Evolutionary conservation across 805 yeast species (phyloP).

Genomic region (Myxozyma vanderwaltii): DNA sequence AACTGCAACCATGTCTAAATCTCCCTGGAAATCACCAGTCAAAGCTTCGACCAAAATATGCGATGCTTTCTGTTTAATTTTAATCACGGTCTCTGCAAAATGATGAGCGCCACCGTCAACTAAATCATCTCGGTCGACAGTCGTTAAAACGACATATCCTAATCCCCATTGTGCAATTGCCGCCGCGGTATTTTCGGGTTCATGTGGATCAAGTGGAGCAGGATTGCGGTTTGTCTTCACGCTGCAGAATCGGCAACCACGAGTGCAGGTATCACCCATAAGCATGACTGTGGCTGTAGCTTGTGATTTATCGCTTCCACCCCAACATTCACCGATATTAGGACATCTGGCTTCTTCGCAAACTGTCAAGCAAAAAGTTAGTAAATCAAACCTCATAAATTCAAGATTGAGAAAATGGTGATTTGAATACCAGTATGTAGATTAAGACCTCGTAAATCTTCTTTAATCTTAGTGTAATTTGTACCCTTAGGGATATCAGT

Average conservation of each 20-base stretch:
- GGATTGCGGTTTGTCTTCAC: slow-evolving; percentile 92
- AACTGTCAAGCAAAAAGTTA: slow-evolving; percentile 47
- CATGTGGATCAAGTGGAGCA: slow-evolving; percentile 87
- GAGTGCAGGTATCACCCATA: slow-evolving; percentile 96
- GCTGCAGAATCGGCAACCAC: slow-evolving; percentile 98
- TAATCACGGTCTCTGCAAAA: slow-evolving; percentile 80
- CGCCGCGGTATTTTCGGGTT: slow-evolving; percentile 97
- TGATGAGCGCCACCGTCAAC: slow-evolving; percentile 92
- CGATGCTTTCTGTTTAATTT: slow-evolving; percentile 85
- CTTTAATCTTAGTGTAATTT: slow-evolving; percentile 74
- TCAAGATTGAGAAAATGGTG: background rate
- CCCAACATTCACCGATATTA: slow-evolving; percentile 99
- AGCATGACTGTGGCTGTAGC: slow-evolving; percentile 98
- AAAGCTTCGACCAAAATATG: slow-evolving; percentile 90
- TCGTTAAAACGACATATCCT: slow-evolving; percentile 95
- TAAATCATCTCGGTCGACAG: slow-evolving; percentile 96
- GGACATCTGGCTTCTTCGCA: slow-evolving; percentile 99
- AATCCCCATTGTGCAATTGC: slow-evolving; percentile 97
- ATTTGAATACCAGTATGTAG: slow-evolving; percentile 63
- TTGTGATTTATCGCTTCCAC: slow-evolving; percentile 83
- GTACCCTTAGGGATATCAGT: slow-evolving; percentile 97
- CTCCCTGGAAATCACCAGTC: slow-evolving; percentile 95
- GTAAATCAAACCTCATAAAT: background rate
- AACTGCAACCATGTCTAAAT: slow-evolving; percentile 72
- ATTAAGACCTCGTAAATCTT: slow-evolving; percentile 84